Percentiles rank a stretch among this genome's conserved stretches.
These are phyloP conservation scores for Nevesoporus exiguus DNA, from an alignment of 768 basidiomycete species.

Conservation along the genomic window DNA sequence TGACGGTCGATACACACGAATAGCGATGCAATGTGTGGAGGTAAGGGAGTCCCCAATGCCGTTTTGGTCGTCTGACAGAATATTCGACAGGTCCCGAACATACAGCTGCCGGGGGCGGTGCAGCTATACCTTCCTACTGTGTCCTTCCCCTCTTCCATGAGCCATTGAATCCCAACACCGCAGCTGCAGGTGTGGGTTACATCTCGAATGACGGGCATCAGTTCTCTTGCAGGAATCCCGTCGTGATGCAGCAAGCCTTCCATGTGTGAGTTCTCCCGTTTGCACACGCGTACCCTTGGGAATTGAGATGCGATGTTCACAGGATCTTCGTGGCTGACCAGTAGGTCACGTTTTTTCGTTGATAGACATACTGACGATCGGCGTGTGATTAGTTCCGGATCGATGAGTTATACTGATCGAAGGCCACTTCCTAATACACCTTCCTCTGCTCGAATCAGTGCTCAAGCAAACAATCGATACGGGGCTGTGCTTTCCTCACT, in stretches of 20 bases:
- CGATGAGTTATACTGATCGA: constrained; percentile 44
- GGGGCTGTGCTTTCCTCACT: constrained; percentile 59
- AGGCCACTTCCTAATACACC: constrained; percentile 45
- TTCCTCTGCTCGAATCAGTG: constrained; percentile 35
- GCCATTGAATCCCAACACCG: constrained; percentile 27
- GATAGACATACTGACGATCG: neutral
- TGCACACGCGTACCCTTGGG: neutral
- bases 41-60: constrained; percentile 25
- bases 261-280: constrained; percentile 47
- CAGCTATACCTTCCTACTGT: constrained; percentile 52
- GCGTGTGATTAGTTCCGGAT: constrained; percentile 40
- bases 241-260: constrained; percentile 49
- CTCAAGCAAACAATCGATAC: constrained; percentile 43
- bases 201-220: constrained; percentile 55
- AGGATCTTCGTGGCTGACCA: constrained; percentile 57
- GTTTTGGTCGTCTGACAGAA: neutral
- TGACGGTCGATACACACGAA: neutral
- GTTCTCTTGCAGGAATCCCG: constrained; percentile 53
- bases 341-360: constrained; percentile 20
- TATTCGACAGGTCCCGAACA: constrained; percentile 49
- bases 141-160: constrained; percentile 52
- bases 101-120: constrained; percentile 32
- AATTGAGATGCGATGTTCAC: neutral
- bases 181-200: constrained; percentile 39
- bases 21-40: constrained; percentile 52